Conservation (phyloP, 352 stramenopile genomes). For the Phytophthora crassamura region DNA sequence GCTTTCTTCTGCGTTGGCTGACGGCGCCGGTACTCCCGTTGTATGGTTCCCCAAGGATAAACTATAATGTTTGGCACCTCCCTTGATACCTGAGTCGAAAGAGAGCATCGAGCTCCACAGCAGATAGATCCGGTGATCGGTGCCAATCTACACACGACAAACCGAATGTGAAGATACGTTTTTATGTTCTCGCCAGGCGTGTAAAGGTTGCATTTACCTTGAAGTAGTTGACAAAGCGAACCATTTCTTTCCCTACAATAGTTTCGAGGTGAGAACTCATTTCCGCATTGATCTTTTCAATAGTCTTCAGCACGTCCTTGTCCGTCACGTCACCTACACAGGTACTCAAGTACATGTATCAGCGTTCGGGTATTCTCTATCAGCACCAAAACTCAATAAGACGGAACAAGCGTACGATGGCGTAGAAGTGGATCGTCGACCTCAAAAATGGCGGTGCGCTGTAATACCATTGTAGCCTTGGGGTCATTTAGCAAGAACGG, state of each 20-base stretch:
- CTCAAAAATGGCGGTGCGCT: conserved; percentile 75
- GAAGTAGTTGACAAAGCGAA: conserved; percentile 68
- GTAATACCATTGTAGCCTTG: conserved; percentile 36
- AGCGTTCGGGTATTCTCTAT: background rate
- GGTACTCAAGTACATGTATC: background rate
- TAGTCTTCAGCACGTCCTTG: conserved; percentile 48
- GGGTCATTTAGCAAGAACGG: conserved; percentile 52
- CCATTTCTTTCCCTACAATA: conserved; percentile 68
- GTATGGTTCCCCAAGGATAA: conserved; percentile 41
- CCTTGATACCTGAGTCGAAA: conserved; percentile 52
- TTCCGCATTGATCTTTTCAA: conserved; percentile 67
- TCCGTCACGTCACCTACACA: conserved; percentile 56
- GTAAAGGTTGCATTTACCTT: conserved; percentile 46
- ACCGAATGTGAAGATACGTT: conserved; percentile 1
- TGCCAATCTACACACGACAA: conserved; percentile 45
- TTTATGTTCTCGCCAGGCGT: background rate
- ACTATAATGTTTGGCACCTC: conserved; percentile 53
- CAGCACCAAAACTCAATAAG: background rate
- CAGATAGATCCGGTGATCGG: conserved; percentile 71
- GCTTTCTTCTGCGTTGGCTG: background rate
- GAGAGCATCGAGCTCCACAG: conserved; percentile 75
- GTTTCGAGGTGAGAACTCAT: conserved; percentile 61
- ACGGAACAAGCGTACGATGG: conserved; percentile 37
- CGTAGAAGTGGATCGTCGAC: conserved; percentile 47
- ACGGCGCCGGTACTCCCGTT: conserved; percentile 4